phyloP scores from a whole-genome alignment of 1,139 yeast genomes.

The Diutina mesorugosa region DNA sequence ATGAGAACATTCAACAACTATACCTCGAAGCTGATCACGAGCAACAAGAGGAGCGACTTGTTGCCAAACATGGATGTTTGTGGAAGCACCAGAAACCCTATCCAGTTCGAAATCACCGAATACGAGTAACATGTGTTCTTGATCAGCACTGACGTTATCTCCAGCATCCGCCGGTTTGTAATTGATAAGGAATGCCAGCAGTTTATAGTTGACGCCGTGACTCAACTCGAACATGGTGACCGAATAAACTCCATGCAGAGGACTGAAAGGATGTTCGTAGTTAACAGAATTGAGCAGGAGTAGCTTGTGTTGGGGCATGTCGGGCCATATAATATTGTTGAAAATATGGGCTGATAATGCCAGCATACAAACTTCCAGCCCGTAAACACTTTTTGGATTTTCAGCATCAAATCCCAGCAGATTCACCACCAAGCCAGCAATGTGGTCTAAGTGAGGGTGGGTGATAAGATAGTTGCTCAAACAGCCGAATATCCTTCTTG shows the following conservation, averaged over 20 bases:
- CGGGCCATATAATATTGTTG: slow-evolving; percentile 77
- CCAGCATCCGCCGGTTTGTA: slow-evolving; percentile 9
- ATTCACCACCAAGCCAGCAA: slow-evolving; percentile 55
- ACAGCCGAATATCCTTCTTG: slow-evolving; percentile 21
- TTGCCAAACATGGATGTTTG: slow-evolving; percentile 45
- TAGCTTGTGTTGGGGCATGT: slow-evolving; percentile 31
- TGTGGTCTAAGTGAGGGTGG: slow-evolving; percentile 81
- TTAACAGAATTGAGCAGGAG: slow-evolving; percentile 12
- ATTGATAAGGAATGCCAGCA: slow-evolving; percentile 42
- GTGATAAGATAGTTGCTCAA: slow-evolving; percentile 45
- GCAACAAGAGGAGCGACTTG: slow-evolving; percentile 34
- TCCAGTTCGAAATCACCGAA: slow-evolving; percentile 85
- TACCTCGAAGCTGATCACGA: slow-evolving; percentile 27
- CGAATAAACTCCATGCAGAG: slow-evolving; percentile 10
- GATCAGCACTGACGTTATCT: slow-evolving; percentile 5
- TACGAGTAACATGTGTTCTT: slow-evolving; percentile 28
- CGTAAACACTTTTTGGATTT: slow-evolving; percentile 13
- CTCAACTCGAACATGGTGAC: slow-evolving; percentile 24
- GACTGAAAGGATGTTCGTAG: slow-evolving; percentile 7
- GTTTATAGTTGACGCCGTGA: slow-evolving; percentile 26
- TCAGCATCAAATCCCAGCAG: slow-evolving; percentile 39
- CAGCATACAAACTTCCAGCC: slow-evolving; percentile 11
- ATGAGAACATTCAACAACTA: slow-evolving; percentile 71
- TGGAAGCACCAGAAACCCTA: slow-evolving; percentile 22
- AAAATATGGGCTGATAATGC: slow-evolving; percentile 46